Percentiles rank a stretch among this genome's conserved stretches.
Evolutionary conservation across 1,284 basidiomycete species (phyloP).

Genomic region (Microbotryomycetes sp.): DNA sequence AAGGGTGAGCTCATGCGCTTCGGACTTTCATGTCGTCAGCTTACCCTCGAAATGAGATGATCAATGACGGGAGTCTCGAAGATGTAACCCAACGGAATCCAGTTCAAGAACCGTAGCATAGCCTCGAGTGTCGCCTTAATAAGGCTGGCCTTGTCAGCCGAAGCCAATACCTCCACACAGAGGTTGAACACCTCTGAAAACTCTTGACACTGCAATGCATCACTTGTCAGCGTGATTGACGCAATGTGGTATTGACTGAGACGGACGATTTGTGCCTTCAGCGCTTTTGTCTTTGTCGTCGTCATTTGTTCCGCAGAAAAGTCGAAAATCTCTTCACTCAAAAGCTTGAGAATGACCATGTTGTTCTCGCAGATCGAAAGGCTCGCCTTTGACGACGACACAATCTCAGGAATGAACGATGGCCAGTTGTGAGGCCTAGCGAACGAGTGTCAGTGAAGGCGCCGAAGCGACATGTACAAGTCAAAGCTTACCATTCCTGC

Average conservation of each 20-base stretch:
- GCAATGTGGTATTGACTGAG: background rate
- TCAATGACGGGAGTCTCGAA: constrained; percentile 99
- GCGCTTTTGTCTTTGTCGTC: constrained; percentile 90
- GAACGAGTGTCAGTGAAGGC: background rate
- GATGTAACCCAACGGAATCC: constrained; percentile 98
- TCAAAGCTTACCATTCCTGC: constrained; percentile 70
- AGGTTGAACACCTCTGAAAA: constrained; percentile 95
- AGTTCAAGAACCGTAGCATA: constrained; percentile 91
- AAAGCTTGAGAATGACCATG: constrained; percentile 96
- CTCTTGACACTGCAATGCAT: constrained; percentile 64
- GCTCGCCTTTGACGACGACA: constrained; percentile 93
- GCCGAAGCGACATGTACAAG: background rate
- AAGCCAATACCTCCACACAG: constrained; percentile 91
- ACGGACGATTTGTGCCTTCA: constrained; percentile 82
- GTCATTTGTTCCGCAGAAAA: constrained; percentile 99
- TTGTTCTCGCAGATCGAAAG: constrained; percentile 98
- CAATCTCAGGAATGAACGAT: constrained; percentile 93
- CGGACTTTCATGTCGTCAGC: constrained; percentile 37
- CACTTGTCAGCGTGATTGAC: background rate
- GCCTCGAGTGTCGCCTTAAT: constrained; percentile 96
- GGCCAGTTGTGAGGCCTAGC: constrained; percentile 87
- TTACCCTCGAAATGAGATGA: constrained; percentile 74
- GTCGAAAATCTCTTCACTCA: constrained; percentile 98
- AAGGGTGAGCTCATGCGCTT: background rate
- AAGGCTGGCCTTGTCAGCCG: constrained; percentile 92